Base-by-base conservation (phyloP, 495 filamentous ascomycete species). In the Penicilliopsis zonata region DNA sequence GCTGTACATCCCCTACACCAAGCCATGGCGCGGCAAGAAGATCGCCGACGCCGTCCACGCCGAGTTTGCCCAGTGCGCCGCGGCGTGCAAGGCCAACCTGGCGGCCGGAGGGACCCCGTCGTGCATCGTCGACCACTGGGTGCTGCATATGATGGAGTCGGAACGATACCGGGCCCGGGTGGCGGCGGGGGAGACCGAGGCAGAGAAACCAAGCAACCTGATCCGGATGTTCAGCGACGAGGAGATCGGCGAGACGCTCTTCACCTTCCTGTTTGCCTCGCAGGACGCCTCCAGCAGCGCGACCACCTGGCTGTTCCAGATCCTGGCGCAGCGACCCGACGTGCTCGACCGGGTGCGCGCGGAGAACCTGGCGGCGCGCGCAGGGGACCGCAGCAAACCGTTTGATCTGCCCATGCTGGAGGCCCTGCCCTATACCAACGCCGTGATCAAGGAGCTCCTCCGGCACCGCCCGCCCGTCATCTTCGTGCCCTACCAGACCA, bases 231-330 rank as follows among this genome's bases (percentile, higher is more conserved):
- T 98, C 59, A 76, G 73, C 56, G 81, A 98, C 47, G 84, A 76
- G 38, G 90, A 98, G 56, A 94, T 98, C 49, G 68, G 85, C 34
- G 83, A 90, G 68, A 96, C 92, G 6, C 44, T 98, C 40, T 93
- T 96, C 65, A 95, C 90, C 34, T 95, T 98, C 72, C 69, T 98
- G 32, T 98, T 98, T 61, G 90, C 92, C 30, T 93, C 86, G 19
- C 90, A 98, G 60, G 90, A 98, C 54, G 90, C 90, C 33, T 93
- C 90, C 34, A 87, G 80, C 55, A 86, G 82, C 37, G 92, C 92
- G 34, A 72, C 70, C 39, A 95, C 86, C 28, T 96, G 90, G 83
- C 59, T 96, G 41, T 93, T 94, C 72, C 90, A 98, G 57, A 70
- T 84, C 44, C 76, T 88, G 68, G 92, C 92, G 28, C 84, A 98